Evolutionary conservation across 805 yeast species (phyloP).

Genomic region (Schwanniomyces yamadae): DNA sequence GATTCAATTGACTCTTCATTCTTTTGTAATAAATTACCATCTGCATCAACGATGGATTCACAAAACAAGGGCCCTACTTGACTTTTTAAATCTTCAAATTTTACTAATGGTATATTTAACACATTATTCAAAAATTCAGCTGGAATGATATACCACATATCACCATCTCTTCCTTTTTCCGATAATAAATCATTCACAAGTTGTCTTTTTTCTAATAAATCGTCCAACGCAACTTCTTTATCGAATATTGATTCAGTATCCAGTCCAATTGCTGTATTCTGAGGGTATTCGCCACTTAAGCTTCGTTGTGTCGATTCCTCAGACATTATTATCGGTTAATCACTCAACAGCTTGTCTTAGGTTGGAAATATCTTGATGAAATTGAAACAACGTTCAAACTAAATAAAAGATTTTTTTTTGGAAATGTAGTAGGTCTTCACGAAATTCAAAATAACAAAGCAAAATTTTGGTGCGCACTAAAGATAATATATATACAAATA

Average conservation of each 20-base stretch:
- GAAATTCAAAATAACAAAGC: too few relatives aligned
- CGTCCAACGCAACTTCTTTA: conserved; percentile 4
- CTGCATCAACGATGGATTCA: conserved; percentile 40
- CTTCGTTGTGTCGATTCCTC: background rate
- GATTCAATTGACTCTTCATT: conserved; percentile 14
- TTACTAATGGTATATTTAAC: conserved; percentile 27
- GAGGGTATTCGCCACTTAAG: background rate
- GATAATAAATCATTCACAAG: conserved; percentile 19
- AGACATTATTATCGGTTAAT: too few relatives aligned
- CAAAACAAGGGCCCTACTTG: conserved; percentile 51
- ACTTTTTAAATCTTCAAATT: conserved; percentile 25
- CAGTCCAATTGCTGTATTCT: background rate
- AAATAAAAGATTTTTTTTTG: too few relatives aligned
- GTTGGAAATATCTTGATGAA: too few relatives aligned
- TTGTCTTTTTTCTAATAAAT: conserved; percentile 16
- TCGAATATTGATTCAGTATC: background rate
- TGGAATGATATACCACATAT: conserved; percentile 49
- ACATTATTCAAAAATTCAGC: conserved; percentile 43
- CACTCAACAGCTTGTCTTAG: too few relatives aligned
- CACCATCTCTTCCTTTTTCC: conserved; percentile 42
- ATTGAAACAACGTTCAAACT: too few relatives aligned
- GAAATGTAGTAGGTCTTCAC: too few relatives aligned
- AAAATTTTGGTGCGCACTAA: too few relatives aligned
- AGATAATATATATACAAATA: too few relatives aligned
- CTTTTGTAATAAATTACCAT: conserved; percentile 40